A percentile compares a stretch with the other conserved stretches of the same genome.
Evolutionary conservation across 2,329 filamentous ascomycete genomes (phyloP).

Genomic region (Trichoderma arundinaceum): DNA sequence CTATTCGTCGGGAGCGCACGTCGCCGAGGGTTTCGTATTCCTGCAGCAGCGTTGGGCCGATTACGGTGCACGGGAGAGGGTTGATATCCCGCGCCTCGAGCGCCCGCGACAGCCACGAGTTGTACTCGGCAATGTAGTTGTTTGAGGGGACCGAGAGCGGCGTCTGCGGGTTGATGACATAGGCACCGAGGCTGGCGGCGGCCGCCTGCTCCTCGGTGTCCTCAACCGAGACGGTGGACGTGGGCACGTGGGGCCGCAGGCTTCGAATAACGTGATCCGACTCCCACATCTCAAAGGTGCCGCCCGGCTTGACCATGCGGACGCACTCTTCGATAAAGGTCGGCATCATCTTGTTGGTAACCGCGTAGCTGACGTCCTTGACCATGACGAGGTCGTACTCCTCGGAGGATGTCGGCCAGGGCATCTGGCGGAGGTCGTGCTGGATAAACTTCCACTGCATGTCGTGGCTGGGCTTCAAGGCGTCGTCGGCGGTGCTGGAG

Average conservation of each 20-base stretch:
- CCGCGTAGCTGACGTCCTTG: conserved; percentile 76
- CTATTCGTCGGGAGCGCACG: conserved; percentile 75
- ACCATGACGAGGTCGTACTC: conserved; percentile 89
- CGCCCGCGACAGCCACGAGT: conserved; percentile 78
- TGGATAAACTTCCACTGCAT: conserved; percentile 90
- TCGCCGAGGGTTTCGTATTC: conserved; percentile 75
- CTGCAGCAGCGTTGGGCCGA: conserved; percentile 78
- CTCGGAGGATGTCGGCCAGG: conserved; percentile 77
- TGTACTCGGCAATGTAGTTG: conserved; percentile 81
- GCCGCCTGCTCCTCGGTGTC: conserved; percentile 64
- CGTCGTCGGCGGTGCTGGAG: conserved; percentile 40
- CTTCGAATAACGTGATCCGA: conserved; percentile 84
- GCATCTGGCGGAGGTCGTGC: conserved; percentile 77
- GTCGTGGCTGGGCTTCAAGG: conserved; percentile 66
- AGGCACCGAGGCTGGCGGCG: conserved; percentile 75
- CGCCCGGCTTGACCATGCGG: conserved; percentile 77
- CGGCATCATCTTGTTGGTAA: conserved; percentile 65
- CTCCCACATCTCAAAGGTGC: conserved; percentile 87
- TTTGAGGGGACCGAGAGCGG: conserved; percentile 83
- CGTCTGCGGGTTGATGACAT: conserved; percentile 80
- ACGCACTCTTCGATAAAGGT: conserved; percentile 71
- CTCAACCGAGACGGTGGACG: conserved; percentile 44
- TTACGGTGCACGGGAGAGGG: conserved; percentile 76
- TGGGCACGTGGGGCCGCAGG: conserved; percentile 76
- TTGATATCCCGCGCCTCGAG: conserved; percentile 73